Base-by-base conservation (phyloP, 2,329 filamentous ascomycete genomes). In the Apiospora kogelbergensis region DNA sequence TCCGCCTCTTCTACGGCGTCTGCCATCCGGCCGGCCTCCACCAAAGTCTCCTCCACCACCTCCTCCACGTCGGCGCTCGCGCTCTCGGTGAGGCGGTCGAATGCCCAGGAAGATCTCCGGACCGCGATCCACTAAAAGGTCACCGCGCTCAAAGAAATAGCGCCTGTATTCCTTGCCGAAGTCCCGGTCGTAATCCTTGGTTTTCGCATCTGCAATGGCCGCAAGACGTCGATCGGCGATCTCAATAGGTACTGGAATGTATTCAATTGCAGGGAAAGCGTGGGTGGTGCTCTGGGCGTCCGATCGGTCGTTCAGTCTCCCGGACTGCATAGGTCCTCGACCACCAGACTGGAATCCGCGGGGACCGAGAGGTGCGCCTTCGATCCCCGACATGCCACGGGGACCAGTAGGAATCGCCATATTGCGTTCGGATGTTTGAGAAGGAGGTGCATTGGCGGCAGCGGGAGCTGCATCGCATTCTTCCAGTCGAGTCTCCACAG, bases 121-220 rank as follows among this genome's bases (percentile, higher is more conserved):
- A 17, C 92, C 92, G 67, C 90, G 85, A 77, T 94, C 91, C 60
- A 94, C 91, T 67, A 94, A 89, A 6, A 80, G 76, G 70, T 90
- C 88, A 0, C 84, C 85, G 68, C 90, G 83, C 77, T 94, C 91
- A 73, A 94, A 94, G 0, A 90, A 91, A 77, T 93, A 94, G 41
- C 92, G 85, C 76, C 92, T 89, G 80, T 88, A 87, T 66, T 88
- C 85, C 67, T 84, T 80, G 70, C 83, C 84, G 45, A 84, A 74
- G 57, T 84, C 80, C 15, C 83, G 79, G 24, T 78, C 70, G 33
- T 75, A 75, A 60, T 84, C 80, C 41, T 74, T 77, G 9, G 82
- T 82, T 78, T 86, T 87, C 71, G 82, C 83, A 22, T 80, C 79
- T 17, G 78, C 81, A 77, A 89, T 84, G 70, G 82, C 83, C 33